phyloP scores from a whole-genome alignment of 805 yeast species.

The Nakazawaea laoshanensis region DNA sequence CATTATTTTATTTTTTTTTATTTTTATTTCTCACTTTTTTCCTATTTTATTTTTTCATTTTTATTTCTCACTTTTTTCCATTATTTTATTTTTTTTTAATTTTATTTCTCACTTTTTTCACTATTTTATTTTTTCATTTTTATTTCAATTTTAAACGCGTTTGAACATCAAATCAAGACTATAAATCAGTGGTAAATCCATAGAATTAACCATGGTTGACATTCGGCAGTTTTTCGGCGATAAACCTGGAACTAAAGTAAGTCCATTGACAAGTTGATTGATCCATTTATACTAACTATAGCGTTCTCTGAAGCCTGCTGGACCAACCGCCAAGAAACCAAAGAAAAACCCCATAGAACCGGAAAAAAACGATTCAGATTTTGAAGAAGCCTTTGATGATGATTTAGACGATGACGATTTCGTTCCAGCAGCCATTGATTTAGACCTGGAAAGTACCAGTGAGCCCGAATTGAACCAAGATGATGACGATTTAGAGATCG shows the following conservation, averaged over 20 bases:
- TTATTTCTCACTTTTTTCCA: neutral
- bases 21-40: conserved; percentile 13
- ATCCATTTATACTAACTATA: neutral
- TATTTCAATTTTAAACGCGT: no score
- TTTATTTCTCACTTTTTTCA: no score
- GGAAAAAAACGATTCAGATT: conserved; percentile 7
- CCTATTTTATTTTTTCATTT: conserved; percentile 11
- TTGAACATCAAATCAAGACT: no score
- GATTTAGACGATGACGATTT: conserved; percentile 9
- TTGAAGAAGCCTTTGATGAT: conserved; percentile 8
- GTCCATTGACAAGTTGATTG: neutral
- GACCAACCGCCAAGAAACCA: conserved; percentile 1
- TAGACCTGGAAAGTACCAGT: no score
- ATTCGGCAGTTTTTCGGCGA: conserved; percentile 33
- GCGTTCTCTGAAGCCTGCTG: neutral
- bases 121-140: no score
- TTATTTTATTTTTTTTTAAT: conserved; percentile 1
- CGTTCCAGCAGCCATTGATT: conserved; percentile 2
- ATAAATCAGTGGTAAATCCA: neutral
- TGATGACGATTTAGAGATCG: conserved; percentile 13
- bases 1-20: neutral
- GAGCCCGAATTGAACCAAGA: no score
- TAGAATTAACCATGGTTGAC: conserved; percentile 23
- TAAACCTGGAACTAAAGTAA: conserved; percentile 5
- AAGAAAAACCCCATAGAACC: conserved; percentile 1